Evolutionary conservation across 106 monocot genomes (phyloP).

Genomic region (Hemerocallis citrina): DNA sequence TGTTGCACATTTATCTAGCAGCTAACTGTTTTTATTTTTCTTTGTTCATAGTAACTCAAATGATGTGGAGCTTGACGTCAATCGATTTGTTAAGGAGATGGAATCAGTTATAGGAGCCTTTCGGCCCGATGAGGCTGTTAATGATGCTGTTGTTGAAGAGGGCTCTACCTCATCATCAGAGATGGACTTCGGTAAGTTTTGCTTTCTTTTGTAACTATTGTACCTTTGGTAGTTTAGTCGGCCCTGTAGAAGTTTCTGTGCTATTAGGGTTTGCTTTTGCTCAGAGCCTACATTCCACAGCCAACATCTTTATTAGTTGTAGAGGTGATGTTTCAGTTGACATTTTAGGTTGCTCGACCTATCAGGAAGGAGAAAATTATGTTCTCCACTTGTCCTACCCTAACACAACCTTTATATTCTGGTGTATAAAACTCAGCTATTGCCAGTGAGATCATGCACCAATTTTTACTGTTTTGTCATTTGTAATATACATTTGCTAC

Average conservation of each 20-base stretch:
- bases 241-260: neutral
- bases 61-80: constrained; percentile 65
- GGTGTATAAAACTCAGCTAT: too few relatives aligned
- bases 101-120: constrained; percentile 39
- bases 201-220: neutral
- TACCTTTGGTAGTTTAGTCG: too few relatives aligned
- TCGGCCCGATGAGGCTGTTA: constrained; percentile 6
- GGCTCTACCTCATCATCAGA: constrained; percentile 46
- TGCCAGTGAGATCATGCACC: too few relatives aligned
- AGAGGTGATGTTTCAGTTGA: neutral
- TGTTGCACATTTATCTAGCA: neutral
- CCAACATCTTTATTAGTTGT: neutral
- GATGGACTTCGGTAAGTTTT: constrained; percentile 64
- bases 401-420: too few relatives aligned
- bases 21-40: neutral
- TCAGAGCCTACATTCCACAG: neutral
- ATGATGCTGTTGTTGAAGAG: constrained; percentile 36
- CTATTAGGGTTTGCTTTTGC: constrained; percentile 2
- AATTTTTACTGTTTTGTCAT: too few relatives aligned
- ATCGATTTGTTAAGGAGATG: constrained; percentile 69
- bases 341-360: neutral
- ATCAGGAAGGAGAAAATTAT: neutral
- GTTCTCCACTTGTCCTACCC: too few relatives aligned
- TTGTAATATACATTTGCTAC: neutral
- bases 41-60: constrained; percentile 12